Evolutionary conservation across 108 stramenopile species (phyloP).

Genomic region (Cylindrotheca fusiformis): DNA sequence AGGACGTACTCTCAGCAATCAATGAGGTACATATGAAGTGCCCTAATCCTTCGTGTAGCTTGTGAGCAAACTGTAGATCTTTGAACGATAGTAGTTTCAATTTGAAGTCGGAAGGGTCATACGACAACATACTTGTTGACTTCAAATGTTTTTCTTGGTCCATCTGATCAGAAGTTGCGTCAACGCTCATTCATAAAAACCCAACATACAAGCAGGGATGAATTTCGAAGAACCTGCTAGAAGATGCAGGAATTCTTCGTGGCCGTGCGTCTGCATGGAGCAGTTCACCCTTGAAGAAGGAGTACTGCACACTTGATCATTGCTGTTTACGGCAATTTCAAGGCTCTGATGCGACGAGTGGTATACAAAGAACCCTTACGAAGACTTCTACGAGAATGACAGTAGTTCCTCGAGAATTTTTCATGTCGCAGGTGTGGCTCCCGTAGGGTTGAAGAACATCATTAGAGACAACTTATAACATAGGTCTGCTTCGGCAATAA

Average conservation of each 20-base stretch:
- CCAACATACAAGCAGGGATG: too few species aligned
- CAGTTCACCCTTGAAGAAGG: too few species aligned
- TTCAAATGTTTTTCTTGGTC: too few species aligned
- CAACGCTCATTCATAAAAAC: too few species aligned
- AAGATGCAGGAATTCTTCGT: not conserved
- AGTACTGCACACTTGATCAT: too few species aligned
- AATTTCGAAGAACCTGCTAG: not conserved
- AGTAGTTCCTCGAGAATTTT: not conserved
- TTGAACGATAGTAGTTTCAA: too few species aligned
- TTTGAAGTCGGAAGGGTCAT: too few species aligned
- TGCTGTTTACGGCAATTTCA: too few species aligned
- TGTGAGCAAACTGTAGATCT: too few species aligned
- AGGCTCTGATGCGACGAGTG: not conserved
- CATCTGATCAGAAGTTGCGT: too few species aligned
- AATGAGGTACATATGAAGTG: slow-evolving; percentile 59
- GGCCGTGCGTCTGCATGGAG: too few species aligned
- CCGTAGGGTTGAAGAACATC: not conserved
- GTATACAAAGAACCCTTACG: not conserved
- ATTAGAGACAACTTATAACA: not conserved
- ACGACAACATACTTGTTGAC: too few species aligned
- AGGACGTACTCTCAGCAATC: slow-evolving; percentile 51
- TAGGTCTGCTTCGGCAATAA: not conserved
- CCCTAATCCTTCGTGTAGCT: slow-evolving; percentile 52
- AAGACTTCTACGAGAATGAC: not conserved
- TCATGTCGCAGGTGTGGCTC: not conserved